Evolutionary conservation across 805 yeast genomes (phyloP).

Genomic region (Nakazawaea holstii): DNA sequence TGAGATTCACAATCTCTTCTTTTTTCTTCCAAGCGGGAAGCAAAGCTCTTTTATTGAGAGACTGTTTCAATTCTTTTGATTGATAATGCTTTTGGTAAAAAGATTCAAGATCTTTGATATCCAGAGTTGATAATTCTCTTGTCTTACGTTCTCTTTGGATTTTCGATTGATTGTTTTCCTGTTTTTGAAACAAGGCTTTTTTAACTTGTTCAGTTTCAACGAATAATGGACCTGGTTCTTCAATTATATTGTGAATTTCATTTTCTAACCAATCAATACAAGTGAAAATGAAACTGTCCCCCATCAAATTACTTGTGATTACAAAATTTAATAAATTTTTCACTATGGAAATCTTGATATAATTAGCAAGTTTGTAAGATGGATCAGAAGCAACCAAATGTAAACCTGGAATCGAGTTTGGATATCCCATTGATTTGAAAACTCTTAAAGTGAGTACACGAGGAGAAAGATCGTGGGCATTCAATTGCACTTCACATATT

Average conservation of each 20-base stretch:
- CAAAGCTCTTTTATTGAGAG: slow-evolving; percentile 38
- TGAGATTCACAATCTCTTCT: slow-evolving; percentile 47
- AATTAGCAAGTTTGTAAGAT: slow-evolving; percentile 57
- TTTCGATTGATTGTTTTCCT: slow-evolving; percentile 9
- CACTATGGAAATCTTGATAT: slow-evolving; percentile 57
- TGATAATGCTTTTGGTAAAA: slow-evolving; percentile 29
- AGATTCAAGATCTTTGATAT: slow-evolving; percentile 26
- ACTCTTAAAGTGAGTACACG: slow-evolving; percentile 29
- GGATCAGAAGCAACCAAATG: slow-evolving; percentile 38
- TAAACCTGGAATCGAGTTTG: slow-evolving; percentile 65
- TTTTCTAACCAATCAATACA: slow-evolving; percentile 78
- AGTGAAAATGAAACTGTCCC: slow-evolving; percentile 64
- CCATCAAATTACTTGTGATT: slow-evolving; percentile 40
- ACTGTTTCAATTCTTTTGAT: slow-evolving; percentile 27
- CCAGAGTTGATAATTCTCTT: slow-evolving; percentile 18
- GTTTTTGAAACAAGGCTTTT: neutral
- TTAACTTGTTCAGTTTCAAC: slow-evolving; percentile 11
- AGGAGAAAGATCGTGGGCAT: slow-evolving; percentile 18
- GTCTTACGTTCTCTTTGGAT: slow-evolving; percentile 13
- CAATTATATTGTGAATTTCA: slow-evolving; percentile 49
- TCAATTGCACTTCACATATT: slow-evolving; percentile 29
- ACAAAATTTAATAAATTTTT: slow-evolving; percentile 41
- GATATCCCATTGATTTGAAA: slow-evolving; percentile 52
- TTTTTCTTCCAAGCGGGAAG: slow-evolving; percentile 85
- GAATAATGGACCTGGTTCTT: slow-evolving; percentile 70